Conservation (phyloP, 441 rosid species). For the Kokia cookei region DNA sequence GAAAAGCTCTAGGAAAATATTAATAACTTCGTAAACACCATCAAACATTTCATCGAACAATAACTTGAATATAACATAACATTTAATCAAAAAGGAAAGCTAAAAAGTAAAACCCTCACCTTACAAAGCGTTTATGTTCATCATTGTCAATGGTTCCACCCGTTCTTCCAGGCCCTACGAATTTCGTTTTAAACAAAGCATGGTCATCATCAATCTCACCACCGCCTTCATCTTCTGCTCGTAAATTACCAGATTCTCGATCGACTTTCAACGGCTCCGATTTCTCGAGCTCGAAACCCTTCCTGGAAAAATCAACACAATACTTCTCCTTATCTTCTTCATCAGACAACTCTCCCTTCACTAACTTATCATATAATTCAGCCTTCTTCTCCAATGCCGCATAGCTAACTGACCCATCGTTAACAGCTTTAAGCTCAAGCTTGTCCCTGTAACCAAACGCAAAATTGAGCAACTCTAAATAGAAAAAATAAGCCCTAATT, state of each 20-base stretch:
- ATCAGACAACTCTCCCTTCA: constrained; percentile 75
- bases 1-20: neutral
- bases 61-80: neutral
- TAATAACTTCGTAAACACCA: neutral
- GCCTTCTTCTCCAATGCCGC: constrained; percentile 94
- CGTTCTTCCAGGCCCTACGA: constrained; percentile 55
- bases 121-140: constrained; percentile 80
- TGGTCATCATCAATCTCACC: constrained; percentile 28
- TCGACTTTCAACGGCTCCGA: constrained; percentile 20
- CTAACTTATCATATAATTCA: constrained; percentile 71
- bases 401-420: constrained; percentile 73
- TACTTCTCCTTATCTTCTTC: constrained; percentile 85
- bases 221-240: constrained; percentile 26
- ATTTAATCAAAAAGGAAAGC: neutral
- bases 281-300: constrained; percentile 46
- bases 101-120: constrained; percentile 29
- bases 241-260: constrained; percentile 21
- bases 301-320: constrained; percentile 81
- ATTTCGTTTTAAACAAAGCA: constrained; percentile 28
- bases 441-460: constrained; percentile 48
- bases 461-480: neutral
- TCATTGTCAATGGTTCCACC: constrained; percentile 47
- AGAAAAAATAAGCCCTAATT: neutral
- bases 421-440: constrained; percentile 78
- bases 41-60: neutral